Base-by-base conservation (phyloP, 2,329 filamentous ascomycete species). In the Venturia effusa region DNA sequence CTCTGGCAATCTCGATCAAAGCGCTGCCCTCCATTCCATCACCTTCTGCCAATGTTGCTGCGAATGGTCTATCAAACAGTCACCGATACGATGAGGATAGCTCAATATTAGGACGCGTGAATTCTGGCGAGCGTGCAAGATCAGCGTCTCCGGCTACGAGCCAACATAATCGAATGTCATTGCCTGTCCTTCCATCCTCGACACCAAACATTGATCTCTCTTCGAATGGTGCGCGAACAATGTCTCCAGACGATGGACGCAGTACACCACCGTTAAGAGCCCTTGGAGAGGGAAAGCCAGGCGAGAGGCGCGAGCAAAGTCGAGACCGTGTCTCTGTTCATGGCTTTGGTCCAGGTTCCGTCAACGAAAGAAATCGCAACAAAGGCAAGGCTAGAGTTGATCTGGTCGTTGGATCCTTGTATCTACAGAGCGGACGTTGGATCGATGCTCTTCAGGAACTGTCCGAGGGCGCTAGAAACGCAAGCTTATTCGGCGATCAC, bases 371-470 rank as follows among this genome's bases (percentile, higher is more conserved):
- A 67, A 89, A 86, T 72, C 87, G 90, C 66, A 87, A 88, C 68
- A 91, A 90, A 73, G 90, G 90, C 37, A 92, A 89, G 73, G 88
- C 89, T 34, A 86, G 93, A 63, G 83, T 90, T 17, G 85, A 85
- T 27, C 87, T 97, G 64, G 83, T 96, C 10, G 81, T 96, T 68
- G 93, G 90, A 1, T 91, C 89, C 19, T 80, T 97, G 68, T 95
- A 93, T 73, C 83, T 99, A 68, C 89, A 92, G 74, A 89, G 91
- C 62, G 94, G 94, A 32, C 85, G 92, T 67, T 97, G 94, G 92
- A 84, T 82, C 59, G 92, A 97, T 76, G 92, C 93, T 8, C 75
- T 97, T 57, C 88, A 85, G 72, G 90, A 96, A 71, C 83, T 97
- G 27, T 80, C 85, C 11, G 93, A 97, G 66, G 90, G 88, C 63